Percentiles rank a stretch among this genome's conserved stretches.
These are phyloP conservation scores for Cutaneotrichosporon dermatis DNA, from an alignment of 1,284 basidiomycete species.

Conservation along the genomic window DNA sequence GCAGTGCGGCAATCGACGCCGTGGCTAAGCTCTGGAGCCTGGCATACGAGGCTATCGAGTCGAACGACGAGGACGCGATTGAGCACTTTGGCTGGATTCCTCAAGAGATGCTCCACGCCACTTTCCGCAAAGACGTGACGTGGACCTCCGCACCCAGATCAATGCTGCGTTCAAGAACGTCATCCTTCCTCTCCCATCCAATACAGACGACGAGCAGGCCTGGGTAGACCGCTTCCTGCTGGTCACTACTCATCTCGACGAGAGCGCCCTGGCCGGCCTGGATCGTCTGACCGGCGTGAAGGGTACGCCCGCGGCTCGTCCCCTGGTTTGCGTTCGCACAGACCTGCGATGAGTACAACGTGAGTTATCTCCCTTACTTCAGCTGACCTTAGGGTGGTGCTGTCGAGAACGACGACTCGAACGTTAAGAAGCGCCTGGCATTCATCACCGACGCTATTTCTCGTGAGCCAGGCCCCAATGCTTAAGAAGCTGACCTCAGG, in stretches of 20 bases:
- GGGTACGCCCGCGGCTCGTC: conserved; percentile 35
- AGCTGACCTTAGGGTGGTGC: conserved; percentile 60
- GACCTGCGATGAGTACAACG: conserved; percentile 72
- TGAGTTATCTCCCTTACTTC: conserved; percentile 47
- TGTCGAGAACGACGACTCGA: conserved; percentile 71
- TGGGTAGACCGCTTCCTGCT: conserved; percentile 82
- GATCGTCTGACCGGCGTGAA: conserved; percentile 61
- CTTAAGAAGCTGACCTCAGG: conserved; percentile 13
- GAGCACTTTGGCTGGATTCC: conserved; percentile 94
- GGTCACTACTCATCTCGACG: conserved; percentile 68
- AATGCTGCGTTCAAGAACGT: conserved; percentile 57
- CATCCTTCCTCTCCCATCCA: conserved; percentile 77
- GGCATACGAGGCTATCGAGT: conserved; percentile 73
- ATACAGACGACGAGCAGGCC: conserved; percentile 59
- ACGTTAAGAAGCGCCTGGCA: conserved; percentile 58
- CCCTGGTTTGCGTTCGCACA: conserved; percentile 56
- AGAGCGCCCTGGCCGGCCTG: conserved; percentile 57
- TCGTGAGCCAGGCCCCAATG: conserved; percentile 9
- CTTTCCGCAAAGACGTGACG: conserved; percentile 48
- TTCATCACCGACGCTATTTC: conserved; percentile 52
- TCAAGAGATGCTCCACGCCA: conserved; percentile 60
- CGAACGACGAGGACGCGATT: conserved; percentile 66
- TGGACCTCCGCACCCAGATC: conserved; percentile 55
- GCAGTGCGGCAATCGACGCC: conserved; percentile 71
- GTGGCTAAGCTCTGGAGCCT: conserved; percentile 74